Conservation (phyloP, 1,139 yeast genomes). For the Sugiyamaella neomexicana region DNA sequence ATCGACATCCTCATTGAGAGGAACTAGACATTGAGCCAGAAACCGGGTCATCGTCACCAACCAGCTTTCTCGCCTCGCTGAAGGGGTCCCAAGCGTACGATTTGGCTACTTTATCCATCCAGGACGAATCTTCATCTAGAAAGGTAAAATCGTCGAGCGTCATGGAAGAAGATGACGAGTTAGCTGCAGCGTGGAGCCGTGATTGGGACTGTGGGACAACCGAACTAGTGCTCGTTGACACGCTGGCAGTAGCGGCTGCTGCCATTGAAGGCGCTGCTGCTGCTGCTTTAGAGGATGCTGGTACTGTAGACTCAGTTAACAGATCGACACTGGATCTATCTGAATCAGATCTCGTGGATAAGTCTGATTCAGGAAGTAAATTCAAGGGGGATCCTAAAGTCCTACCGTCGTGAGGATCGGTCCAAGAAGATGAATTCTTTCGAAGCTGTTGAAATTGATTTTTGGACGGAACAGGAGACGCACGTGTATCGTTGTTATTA, state of each 20-base stretch:
- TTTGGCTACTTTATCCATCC: slow-evolving; percentile 13
- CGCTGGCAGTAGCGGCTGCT: not conserved
- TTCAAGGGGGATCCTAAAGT: slow-evolving; percentile 13
- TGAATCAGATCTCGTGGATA: not conserved
- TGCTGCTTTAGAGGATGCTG: not conserved
- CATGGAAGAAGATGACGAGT: slow-evolving; percentile 1
- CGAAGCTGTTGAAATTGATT: slow-evolving; percentile 6
- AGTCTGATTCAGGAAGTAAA: slow-evolving; percentile 10
- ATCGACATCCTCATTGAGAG: slow-evolving; percentile 2
- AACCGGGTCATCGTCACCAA: slow-evolving; percentile 9
- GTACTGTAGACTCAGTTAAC: slow-evolving; percentile 7
- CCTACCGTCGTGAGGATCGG: not conserved
- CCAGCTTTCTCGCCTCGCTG: slow-evolving; percentile 10
- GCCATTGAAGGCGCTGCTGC: not conserved
- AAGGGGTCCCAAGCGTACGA: slow-evolving; percentile 15
- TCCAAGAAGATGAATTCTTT: slow-evolving; percentile 5
- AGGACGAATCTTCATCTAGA: slow-evolving; percentile 10
- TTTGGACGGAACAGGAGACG: slow-evolving; percentile 9
- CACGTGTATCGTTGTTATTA: not conserved
- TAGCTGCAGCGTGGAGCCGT: not conserved
- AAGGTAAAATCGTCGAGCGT: slow-evolving; percentile 5
- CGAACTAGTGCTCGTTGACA: not conserved
- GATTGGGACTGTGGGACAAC: not conserved
- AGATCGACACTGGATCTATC: slow-evolving; percentile 2
- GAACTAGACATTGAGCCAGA: slow-evolving; percentile 8